phyloP scores from a whole-genome alignment of 495 filamentous ascomycete species.

The Daldinia bambusicola region DNA sequence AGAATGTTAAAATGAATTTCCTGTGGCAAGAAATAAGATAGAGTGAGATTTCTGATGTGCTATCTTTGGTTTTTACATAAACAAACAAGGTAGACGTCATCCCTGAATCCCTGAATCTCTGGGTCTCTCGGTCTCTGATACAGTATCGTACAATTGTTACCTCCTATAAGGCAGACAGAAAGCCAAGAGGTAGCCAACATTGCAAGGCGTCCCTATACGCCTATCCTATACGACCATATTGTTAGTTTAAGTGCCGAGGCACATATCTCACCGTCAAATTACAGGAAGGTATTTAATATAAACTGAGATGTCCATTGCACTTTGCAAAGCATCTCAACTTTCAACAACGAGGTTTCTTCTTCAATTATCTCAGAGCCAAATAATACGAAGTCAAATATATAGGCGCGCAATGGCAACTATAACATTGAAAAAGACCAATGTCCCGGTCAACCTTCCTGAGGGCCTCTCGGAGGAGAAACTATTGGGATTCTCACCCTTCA shows the following conservation, averaged over 20 bases:
- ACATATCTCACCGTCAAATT: background rate
- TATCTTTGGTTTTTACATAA: too few relatives aligned
- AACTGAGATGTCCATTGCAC: constrained; percentile 18
- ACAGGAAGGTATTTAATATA: too few relatives aligned
- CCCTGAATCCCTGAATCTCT: too few relatives aligned
- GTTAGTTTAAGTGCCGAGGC: too few relatives aligned
- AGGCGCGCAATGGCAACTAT: constrained; percentile 57
- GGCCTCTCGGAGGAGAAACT: constrained; percentile 71
- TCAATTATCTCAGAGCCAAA: constrained; percentile 2
- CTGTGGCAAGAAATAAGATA: too few relatives aligned
- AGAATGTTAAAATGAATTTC: too few relatives aligned
- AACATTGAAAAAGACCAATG: constrained; percentile 54
- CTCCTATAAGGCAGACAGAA: background rate
- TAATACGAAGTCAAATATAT: background rate
- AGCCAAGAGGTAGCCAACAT: background rate
- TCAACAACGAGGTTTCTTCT: background rate
- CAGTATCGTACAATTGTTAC: too few relatives aligned
- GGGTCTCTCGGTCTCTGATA: too few relatives aligned
- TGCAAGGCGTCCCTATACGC: too few relatives aligned
- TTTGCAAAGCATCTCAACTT: background rate
- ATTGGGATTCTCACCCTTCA: constrained; percentile 77
- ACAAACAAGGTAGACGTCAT: too few relatives aligned
- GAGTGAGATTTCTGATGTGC: too few relatives aligned
- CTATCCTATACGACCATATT: too few relatives aligned
- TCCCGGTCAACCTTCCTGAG: constrained; percentile 66